Evolutionary conservation across 2,329 filamentous ascomycete species (phyloP), one percentile per base, ranked within the genome.

Genomic region (Ophiocordyceps unilateralis): DNA sequence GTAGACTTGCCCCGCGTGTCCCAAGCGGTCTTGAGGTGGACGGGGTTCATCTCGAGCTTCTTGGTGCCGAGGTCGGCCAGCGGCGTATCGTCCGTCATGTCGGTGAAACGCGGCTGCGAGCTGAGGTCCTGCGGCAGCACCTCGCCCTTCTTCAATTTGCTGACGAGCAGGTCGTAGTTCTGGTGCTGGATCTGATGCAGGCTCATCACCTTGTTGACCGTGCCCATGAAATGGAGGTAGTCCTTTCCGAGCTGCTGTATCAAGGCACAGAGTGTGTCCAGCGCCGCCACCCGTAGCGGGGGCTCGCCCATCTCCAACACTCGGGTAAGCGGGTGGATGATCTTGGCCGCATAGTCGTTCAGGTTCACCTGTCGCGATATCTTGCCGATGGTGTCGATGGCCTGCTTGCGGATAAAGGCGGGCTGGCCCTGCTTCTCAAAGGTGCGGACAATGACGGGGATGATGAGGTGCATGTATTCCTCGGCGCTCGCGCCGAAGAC

Each of bases 391-490:
- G 87, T 93, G 54, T 98, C 93, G 50, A 98, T 96, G 0, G 89
- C 89, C 21, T 80, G 78, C 59, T 87, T 93, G 43, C 86, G 76
- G 40, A 95, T 76, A 46, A 81, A 81, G 1, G 75, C 67, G 8
- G 87, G 86, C 48, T 93, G 84, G 11, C 82, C 79, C 26, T 82
- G 76, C 55, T 86, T 93, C 58, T 98, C 89, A 55, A 98, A 96
- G 41, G 94, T 83, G 39, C 83, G 79, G 9, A 98, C 88, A 54
- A 98, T 87, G 30, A 93, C 86, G 0, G 91, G 91, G 42, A 98
- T 85, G 50, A 99, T 96, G 42, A 98, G 70, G 58, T 98, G 91
- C 91, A 98, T 98, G 59, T 98, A 98, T 58, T 98, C 91, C 58
- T 98, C 91, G 11, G 83, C 84, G 55, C 88, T 96, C 0, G 88